Evolutionary conservation across 2,329 filamentous ascomycete species (phyloP).

Genomic region (Ophiostoma triangulosporum): DNA sequence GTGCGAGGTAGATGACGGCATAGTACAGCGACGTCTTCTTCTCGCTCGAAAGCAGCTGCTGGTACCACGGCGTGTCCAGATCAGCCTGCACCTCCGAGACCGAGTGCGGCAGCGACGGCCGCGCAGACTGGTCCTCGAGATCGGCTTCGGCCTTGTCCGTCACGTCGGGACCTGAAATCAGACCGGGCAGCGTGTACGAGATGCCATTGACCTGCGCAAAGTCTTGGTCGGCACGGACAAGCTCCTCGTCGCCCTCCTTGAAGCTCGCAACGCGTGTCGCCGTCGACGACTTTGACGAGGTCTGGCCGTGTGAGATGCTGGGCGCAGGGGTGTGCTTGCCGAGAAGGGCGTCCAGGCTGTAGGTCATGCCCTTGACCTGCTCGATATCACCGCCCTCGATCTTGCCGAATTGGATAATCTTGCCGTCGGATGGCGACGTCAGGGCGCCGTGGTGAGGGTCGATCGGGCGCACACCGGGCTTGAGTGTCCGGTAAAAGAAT

Average conservation of each 20-base stretch:
- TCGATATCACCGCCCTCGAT: slow-evolving; percentile 93
- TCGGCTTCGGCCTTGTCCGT: slow-evolving; percentile 31
- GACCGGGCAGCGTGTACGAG: slow-evolving; percentile 77
- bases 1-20: slow-evolving; percentile 87
- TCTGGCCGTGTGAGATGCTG: slow-evolving; percentile 31
- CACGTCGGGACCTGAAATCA: slow-evolving; percentile 59
- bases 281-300: slow-evolving; percentile 1
- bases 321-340: slow-evolving; percentile 49
- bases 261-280: background rate
- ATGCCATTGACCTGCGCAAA: slow-evolving; percentile 92
- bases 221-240: slow-evolving; percentile 72
- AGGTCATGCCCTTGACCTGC: slow-evolving; percentile 98
- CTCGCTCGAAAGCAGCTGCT: slow-evolving; percentile 46
- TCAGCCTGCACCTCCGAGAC: slow-evolving; percentile 76
- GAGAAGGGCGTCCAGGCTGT: slow-evolving; percentile 83
- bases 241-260: slow-evolving; percentile 40
- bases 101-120: slow-evolving; percentile 47
- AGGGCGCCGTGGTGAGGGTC: slow-evolving; percentile 70
- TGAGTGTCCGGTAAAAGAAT: slow-evolving; percentile 96
- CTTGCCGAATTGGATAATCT: slow-evolving; percentile 78
- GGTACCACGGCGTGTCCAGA: slow-evolving; percentile 65
- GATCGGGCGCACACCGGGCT: slow-evolving; percentile 73
- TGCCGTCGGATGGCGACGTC: slow-evolving; percentile 79
- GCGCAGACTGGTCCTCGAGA: slow-evolving; percentile 60
- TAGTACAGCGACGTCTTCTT: slow-evolving; percentile 63